Evolutionary conservation across 2,329 filamentous ascomycete species (phyloP).

Genomic region (Clonostachys chloroleuca): DNA sequence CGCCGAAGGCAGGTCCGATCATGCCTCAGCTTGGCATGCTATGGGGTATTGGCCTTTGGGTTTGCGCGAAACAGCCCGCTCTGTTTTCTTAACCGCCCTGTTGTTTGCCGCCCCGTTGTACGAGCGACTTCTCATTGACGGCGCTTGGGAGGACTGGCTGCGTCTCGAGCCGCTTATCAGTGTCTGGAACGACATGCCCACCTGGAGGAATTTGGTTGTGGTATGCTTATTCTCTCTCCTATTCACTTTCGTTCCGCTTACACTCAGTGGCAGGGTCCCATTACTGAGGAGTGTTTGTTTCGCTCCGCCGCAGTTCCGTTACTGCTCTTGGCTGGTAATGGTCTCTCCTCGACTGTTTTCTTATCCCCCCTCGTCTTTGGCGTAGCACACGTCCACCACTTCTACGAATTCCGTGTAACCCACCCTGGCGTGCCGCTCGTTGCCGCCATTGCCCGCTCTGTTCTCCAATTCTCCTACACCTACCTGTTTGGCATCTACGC

Average conservation of each 20-base stretch:
- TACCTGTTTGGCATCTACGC: conserved; percentile 92
- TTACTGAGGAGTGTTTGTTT: conserved; percentile 93
- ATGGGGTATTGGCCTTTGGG: conserved; percentile 81
- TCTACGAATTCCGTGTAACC: conserved; percentile 87
- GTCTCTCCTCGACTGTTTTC: conserved; percentile 62
- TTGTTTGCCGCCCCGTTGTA: conserved; percentile 85
- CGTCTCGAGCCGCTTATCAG: conserved; percentile 48
- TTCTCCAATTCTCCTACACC: conserved; percentile 86
- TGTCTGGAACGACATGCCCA: conserved; percentile 68
- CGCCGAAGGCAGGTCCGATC: too few species aligned
- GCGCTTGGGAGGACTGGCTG: conserved; percentile 63
- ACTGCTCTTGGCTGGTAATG: conserved; percentile 66
- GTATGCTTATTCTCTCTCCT: conserved; percentile 43
- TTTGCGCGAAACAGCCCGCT: conserved; percentile 56
- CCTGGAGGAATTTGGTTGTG: conserved; percentile 82
- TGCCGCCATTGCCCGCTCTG: conserved; percentile 63
- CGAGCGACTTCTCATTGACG: conserved; percentile 71
- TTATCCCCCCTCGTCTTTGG: conserved; percentile 86
- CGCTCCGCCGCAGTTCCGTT: conserved; percentile 81
- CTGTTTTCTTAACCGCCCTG: conserved; percentile 67
- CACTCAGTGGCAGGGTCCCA: conserved; percentile 56
- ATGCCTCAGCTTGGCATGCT: conserved; percentile 51
- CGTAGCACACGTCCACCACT: conserved; percentile 89
- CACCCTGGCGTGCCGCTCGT: conserved; percentile 65
- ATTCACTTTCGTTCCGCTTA: neutral